Conservation (phyloP, 371 early-diverging fungal genomes). For the Lichtheimia ramosa region DNA sequence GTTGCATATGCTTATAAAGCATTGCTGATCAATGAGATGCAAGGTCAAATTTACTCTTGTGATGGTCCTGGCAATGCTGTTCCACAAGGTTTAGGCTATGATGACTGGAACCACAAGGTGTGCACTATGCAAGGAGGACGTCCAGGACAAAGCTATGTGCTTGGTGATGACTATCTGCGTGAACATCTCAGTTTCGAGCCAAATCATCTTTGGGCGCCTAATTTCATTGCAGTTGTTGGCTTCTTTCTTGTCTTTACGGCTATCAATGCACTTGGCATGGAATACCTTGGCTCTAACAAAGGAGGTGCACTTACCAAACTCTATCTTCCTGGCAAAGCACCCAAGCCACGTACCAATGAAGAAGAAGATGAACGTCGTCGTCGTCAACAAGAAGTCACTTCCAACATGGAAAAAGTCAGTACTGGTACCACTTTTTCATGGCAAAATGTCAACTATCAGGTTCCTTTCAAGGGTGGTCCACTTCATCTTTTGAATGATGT, state of each 20-base stretch:
- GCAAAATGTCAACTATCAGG: slow-evolving; percentile 51
- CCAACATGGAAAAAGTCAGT: slow-evolving; percentile 21
- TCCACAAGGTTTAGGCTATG: slow-evolving; percentile 46
- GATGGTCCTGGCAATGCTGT: slow-evolving; percentile 42
- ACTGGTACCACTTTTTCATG: slow-evolving; percentile 53
- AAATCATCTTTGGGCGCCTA: slow-evolving; percentile 45
- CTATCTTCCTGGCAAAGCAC: slow-evolving; percentile 34
- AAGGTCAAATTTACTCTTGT: slow-evolving; percentile 31
- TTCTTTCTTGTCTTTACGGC: slow-evolving; percentile 44
- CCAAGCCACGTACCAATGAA: slow-evolving; percentile 17
- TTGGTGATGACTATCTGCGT: slow-evolving; percentile 53
- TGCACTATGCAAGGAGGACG: slow-evolving; percentile 54
- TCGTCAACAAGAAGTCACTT: slow-evolving; percentile 25
- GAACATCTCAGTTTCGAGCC: slow-evolving; percentile 31
- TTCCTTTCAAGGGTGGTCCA: slow-evolving; percentile 51
- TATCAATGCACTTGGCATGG: slow-evolving; percentile 38
- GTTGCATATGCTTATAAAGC: slow-evolving; percentile 28
- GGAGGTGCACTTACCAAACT: slow-evolving; percentile 48
- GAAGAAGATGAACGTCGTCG: slow-evolving; percentile 24
- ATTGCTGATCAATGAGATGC: slow-evolving; percentile 66
- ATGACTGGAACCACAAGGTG: slow-evolving; percentile 46
- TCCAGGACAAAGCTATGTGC: slow-evolving; percentile 47
- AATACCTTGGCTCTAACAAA: slow-evolving; percentile 35
- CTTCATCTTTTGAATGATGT: slow-evolving; percentile 49
- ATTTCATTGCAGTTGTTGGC: slow-evolving; percentile 46